Evolutionary conservation across 257 asterid genomes (phyloP), one percentile per base, ranked within the genome.

Genomic region (Salvia rosmarinus): DNA sequence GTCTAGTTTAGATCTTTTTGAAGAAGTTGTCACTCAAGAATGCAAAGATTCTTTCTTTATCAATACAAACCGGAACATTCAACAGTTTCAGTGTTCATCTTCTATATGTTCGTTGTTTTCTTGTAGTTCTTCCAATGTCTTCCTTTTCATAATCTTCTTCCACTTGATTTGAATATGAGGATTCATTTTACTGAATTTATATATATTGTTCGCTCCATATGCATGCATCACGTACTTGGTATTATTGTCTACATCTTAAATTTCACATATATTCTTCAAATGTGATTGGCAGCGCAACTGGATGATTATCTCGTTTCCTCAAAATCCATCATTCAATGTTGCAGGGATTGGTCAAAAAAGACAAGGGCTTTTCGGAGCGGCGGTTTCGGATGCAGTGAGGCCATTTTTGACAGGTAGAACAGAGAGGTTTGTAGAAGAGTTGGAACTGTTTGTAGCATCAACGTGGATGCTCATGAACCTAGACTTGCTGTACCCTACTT

Each of bases 361-460:
- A 40, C 71, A 6, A 65, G 58, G 56, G 23, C 51, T 67, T 37
- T 86, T 89, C 80, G 78, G 69, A 66, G 37, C 25, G 7, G 21
- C 75, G 13, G 86, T 87, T 7, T 85, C 81, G 8, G 82, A 83
- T 76, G 95, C 96, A 43, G 82, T 76, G n/a, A 77, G 82, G 65
- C 89, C 85, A 67, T 91, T 91, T 65, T 20, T 89, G 70, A 79
- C 85, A 3, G 91, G 95, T 47, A 77, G 96, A 82, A 76, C 89
- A 14, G 85, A 82, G 60, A 80, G 86, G 75, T 89, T 91, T 71
- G 81, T 83, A 64, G 71, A 80, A 46, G 96, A 91, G 73, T 39
- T 89, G 46, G 88, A 91, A 78, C 68, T 86, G 43, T 91, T 90
- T 85, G 67, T 90, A 56, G 95, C 88, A 30, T 85, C 95, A n/a